These are phyloP conservation scores for Gastrolobium bilobum DNA, from an alignment of 306 rosid species.

Conservation along the genomic window DNA sequence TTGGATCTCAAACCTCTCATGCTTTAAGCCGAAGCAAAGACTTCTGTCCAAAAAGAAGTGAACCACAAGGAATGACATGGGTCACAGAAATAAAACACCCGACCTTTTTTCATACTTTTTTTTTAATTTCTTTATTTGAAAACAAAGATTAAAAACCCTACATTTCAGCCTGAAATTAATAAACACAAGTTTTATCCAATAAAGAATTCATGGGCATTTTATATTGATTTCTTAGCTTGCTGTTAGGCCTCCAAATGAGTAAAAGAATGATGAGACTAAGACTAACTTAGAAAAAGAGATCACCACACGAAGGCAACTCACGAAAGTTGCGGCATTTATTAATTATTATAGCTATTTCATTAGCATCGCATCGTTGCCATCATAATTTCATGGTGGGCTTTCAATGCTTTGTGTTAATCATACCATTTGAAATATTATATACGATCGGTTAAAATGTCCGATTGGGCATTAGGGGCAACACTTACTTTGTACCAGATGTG, in stretches of 20 bases:
- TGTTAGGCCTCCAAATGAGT: slow-evolving; percentile 20
- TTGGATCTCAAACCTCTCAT: slow-evolving; percentile 52
- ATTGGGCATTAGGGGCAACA: neutral
- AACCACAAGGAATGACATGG: slow-evolving; percentile 50
- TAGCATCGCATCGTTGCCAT: slow-evolving; percentile 13
- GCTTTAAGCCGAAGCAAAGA: slow-evolving; percentile 68
- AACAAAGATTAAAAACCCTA: neutral
- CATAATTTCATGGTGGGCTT: neutral
- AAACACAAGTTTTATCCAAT: neutral
- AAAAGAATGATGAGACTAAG: neutral
- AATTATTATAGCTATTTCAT: neutral
- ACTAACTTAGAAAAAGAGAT: neutral
- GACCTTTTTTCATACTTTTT: neutral
- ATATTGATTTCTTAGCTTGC: neutral
- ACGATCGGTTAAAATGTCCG: slow-evolving; percentile 28
- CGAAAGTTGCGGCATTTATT: slow-evolving; percentile 8
- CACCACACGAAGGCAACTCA: neutral
- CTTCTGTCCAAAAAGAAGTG: slow-evolving; percentile 56
- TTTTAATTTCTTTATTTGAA: neutral
- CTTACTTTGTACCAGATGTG: neutral
- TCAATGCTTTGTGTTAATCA: slow-evolving; percentile 31
- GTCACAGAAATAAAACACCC: slow-evolving; percentile 39
- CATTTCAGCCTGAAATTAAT: neutral
- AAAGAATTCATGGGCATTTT: neutral
- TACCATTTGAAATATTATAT: neutral